Percentiles rank a stretch among this genome's conserved stretches.
Conservation (phyloP, 306 rosid species). For the Vachellia pachyceras region DNA sequence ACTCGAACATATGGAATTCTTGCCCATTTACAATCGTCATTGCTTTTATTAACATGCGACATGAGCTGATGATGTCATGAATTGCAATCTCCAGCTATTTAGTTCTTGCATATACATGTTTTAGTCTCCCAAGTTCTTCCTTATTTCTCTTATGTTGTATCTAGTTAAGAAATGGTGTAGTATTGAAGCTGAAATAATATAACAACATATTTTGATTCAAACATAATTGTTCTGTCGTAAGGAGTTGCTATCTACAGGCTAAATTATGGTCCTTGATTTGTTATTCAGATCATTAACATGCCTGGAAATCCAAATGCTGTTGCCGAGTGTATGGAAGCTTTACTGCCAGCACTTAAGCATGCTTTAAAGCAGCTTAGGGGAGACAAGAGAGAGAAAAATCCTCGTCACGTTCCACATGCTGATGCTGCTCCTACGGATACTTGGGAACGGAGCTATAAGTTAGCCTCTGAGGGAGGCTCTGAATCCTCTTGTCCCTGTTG, state of each 20-base stretch:
- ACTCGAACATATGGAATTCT: neutral
- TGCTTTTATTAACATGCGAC: neutral
- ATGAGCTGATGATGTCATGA: neutral
- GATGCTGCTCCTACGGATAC: constrained; percentile 49
- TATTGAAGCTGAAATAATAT: constrained; percentile 23
- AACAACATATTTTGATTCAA: neutral
- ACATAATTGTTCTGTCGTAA: constrained; percentile 3
- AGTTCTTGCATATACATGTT: neutral
- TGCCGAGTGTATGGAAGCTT: constrained; percentile 91
- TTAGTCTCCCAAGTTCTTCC: neutral
- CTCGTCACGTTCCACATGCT: constrained; percentile 65
- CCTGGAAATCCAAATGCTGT: constrained; percentile 97
- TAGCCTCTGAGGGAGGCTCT: constrained; percentile 41
- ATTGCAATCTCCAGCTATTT: neutral
- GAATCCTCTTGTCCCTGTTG: constrained; percentile 52
- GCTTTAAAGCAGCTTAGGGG: constrained; percentile 88
- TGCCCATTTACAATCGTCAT: neutral
- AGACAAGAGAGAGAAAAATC: constrained; percentile 79
- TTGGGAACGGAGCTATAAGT: constrained; percentile 61
- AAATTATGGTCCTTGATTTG: constrained; percentile 21
- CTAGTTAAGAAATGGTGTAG: neutral
- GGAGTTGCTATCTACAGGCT: constrained; percentile 18
- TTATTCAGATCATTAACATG: constrained; percentile 86
- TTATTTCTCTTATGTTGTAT: neutral
- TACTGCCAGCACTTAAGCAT: constrained; percentile 89